A percentile compares a stretch with the other conserved stretches of the same genome.
Evolutionary conservation across 1,284 basidiomycete genomes (phyloP).

Genomic region (Inonotus obliquus): DNA sequence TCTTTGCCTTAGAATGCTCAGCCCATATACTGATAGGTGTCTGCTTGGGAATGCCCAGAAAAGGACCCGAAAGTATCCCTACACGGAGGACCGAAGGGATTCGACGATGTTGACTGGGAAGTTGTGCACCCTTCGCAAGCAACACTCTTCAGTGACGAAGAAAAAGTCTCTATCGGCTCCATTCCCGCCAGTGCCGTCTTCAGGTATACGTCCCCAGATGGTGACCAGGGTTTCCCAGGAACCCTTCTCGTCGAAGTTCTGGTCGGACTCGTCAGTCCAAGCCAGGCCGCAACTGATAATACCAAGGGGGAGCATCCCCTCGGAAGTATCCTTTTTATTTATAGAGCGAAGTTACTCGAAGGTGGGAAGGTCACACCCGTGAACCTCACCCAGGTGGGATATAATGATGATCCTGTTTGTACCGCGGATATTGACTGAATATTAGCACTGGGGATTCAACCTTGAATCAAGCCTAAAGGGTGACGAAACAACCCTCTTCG

Average conservation of each 20-base stretch:
- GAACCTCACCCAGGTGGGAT: slow-evolving; percentile 63
- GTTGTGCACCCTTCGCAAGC: slow-evolving; percentile 38
- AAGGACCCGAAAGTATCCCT: slow-evolving; percentile 61
- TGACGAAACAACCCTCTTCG: slow-evolving; percentile 36
- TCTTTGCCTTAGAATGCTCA: neutral
- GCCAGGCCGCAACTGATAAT: slow-evolving; percentile 30
- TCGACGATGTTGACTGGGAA: slow-evolving; percentile 53
- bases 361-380: slow-evolving; percentile 59
- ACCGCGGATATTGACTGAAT: neutral
- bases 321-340: slow-evolving; percentile 60
- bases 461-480: slow-evolving; percentile 58
- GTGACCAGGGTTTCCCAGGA: slow-evolving; percentile 67
- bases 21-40: neutral
- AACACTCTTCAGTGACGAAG: slow-evolving; percentile 52
- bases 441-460: slow-evolving; percentile 77
- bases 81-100: slow-evolving; percentile 65
- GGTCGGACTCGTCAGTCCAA: slow-evolving; percentile 48
- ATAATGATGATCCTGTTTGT: neutral
- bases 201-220: slow-evolving; percentile 52
- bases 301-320: slow-evolving; percentile 41
- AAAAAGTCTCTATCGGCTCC: slow-evolving; percentile 40
- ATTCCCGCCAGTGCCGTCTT: slow-evolving; percentile 46
- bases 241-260: slow-evolving; percentile 55
- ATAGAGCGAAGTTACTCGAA: slow-evolving; percentile 55
- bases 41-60: slow-evolving; percentile 25